Base-by-base conservation (phyloP, 192 early-diverging fungal genomes). In the Coemansia sp. region DNA sequence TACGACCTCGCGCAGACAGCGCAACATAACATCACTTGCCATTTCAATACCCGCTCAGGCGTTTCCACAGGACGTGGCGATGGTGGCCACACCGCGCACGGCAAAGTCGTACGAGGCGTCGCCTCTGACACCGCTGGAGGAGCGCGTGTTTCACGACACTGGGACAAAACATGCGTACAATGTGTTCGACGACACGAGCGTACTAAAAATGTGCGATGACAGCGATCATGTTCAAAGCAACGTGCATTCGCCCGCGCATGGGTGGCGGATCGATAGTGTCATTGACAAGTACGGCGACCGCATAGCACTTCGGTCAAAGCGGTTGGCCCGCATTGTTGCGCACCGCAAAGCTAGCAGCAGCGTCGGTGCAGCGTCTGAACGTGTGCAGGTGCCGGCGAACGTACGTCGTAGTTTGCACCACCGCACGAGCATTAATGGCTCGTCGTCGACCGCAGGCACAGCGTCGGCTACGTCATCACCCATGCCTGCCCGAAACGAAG, bases 221-320 rank as follows among this genome's bases (percentile, higher is more conserved):
- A 58, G 58, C 10, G 61, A 59, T 15, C 61, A 54, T 4, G 61
- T 42, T 3, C 52, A 58, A 5, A 37, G 55, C 23, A 48, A 53
- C 17, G 47, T 26, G 5, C 26, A 18, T 3, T 40, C 50, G 47
- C 42, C 37, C 3, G 58, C 23, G 3, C 67, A 75, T 31, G 67
- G 63, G n/a, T 63, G 73, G 67, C 73, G 67, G 12, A 69, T 75
- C 14, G 73, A 75, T 12, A 75, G 36, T 59, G 67, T 75, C 38
- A 75, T 75, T 14, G 73, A 75, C 38, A 69, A 63, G 24, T 75
- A 66, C 31, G 67, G 73, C 21, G 68, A 74, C 44, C 66, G 73
- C 20, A 61, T 74, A 15, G 73, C 66, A 2, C 68, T 60, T 5
- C 46, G 67, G 23, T 69, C 73, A 12, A 66, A 64, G 46, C 59